phyloP scores from a whole-genome alignment of 2,329 filamentous ascomycete genomes.

The Scedosporium dehoogii region DNA sequence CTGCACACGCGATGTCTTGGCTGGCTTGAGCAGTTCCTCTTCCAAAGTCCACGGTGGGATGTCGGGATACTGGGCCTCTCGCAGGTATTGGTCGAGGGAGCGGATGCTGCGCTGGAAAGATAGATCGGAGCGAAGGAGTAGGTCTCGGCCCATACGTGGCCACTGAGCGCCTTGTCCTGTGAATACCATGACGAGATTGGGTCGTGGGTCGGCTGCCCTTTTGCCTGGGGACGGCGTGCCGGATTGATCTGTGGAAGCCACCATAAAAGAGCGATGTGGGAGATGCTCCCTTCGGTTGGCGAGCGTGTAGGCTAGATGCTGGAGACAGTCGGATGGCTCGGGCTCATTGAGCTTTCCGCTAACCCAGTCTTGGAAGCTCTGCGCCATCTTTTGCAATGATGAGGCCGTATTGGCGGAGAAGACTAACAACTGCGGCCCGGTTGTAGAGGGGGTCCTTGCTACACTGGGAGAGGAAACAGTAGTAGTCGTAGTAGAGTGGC shows the following conservation, averaged over 20 bases:
- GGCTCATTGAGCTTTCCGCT: constrained; percentile 8
- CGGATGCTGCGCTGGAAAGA: constrained; percentile 8
- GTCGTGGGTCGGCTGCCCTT: constrained; percentile 6
- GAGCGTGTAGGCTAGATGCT: constrained; percentile 22
- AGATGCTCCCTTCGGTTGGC: constrained; percentile 18
- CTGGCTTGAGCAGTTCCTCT: not conserved
- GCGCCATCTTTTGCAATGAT: constrained; percentile 8
- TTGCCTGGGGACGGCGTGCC: constrained; percentile 10
- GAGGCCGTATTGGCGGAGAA: constrained; percentile 11
- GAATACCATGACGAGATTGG: constrained; percentile 10
- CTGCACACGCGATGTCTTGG: not conserved
- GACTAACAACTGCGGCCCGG: constrained; percentile 10
- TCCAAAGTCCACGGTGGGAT: not conserved
- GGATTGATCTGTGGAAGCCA: constrained; percentile 8
- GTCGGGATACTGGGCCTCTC: not conserved
- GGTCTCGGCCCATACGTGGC: not conserved
- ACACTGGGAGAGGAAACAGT: not conserved
- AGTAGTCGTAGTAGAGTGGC: not conserved
- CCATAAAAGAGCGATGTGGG: constrained; percentile 15
- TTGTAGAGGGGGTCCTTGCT: not conserved
- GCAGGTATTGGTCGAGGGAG: not conserved
- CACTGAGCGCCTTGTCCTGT: constrained; percentile 4
- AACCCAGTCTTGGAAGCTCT: constrained; percentile 14
- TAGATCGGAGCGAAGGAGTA: constrained; percentile 4
- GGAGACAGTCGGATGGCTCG: not conserved